Base-by-base conservation (phyloP, 352 stramenopile species). In the Globisporangium paddicum region DNA sequence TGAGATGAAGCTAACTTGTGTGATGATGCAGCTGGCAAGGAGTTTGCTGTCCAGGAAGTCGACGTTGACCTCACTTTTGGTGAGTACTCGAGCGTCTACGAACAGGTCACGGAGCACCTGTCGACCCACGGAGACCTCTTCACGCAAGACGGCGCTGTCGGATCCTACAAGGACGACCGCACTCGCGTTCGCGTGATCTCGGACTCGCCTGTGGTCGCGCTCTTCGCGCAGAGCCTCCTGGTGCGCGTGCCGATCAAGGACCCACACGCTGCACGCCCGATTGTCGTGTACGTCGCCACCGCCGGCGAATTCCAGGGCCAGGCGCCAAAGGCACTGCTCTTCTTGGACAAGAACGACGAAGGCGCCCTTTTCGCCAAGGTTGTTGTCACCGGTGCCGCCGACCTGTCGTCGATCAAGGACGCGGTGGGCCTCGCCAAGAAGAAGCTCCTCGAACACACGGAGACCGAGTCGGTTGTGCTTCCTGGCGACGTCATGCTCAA, bases 151-250 rank as follows among this genome's bases (percentile, higher is more conserved):
- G 79, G 84, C 41, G 84, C 81, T 18, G 73, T 89, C 10, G 84
- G 84, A n/a, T 89, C 81, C 11, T 89, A 80, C 66, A 84, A 86
- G 64, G 81, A 87, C 49, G 79, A 84, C 53, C 81, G 81, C 62
- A 84, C 81, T 26, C 81, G 79, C 60, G 77, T 89, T 45, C 84
- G 84, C 28, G 81, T 93, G 32, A 89, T 93, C 64, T 79, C 84
- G 26, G 84, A 93, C 69, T 87, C 79, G 35, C 76, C 84, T n/a
- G 40, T 81, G 30, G 72, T 88, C 35, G 84, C 84, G 42, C 67
- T 89, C 34, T 88, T 87, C 45, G 72, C 79, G 10, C 75, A 90
- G 66, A 90, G 71, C 62, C 52, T 93, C 56, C 52, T 93, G 53
- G 81, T 90, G 59, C 75, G 77, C 58, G 79, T 92, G 26, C 78